Base-by-base conservation (phyloP, 768 basidiomycete genomes). In the Trametes punicea region DNA sequence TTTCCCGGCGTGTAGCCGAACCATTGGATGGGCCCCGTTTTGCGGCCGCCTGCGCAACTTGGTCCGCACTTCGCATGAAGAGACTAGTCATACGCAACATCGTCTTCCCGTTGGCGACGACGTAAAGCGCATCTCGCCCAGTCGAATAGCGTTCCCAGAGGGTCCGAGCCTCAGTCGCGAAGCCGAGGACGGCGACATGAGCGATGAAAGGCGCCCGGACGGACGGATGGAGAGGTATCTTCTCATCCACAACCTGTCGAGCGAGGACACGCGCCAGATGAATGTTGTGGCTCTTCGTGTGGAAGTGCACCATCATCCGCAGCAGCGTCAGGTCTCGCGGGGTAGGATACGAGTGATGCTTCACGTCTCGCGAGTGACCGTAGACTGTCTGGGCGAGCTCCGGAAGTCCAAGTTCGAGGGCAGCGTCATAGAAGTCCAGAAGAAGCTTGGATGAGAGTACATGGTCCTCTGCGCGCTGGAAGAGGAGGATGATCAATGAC, bases 141-240 rank as follows among this genome's bases (percentile, higher is more conserved):
- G 59, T 63, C 1, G 79, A 69, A 64, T 80, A 84, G 57, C 75
- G 74, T 60, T 81, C 78, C 83, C 84, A 89, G 16, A 89, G 74
- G 7, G 65, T 61, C 18, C 83, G 74, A 20, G 85, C 80, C 15
- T 76, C 65, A 5, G 59, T 66, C 4, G 76, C 75, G 42, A 81
- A 77, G 7, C 85, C 83, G 21, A 70, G 65, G 23, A 67, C 61
- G 1, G 84, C 85, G 6, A 70, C 59, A 16, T 74, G 57, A 0
- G 73, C 62, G 54, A 89, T 78, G 58, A 88, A 78, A 6, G 64
- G 65, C 3, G 77, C 74, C n/a, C 83, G 79, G 56, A 70, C 70
- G 30, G 73, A 64, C 3, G 73, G 60, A 2, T 78, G 76, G 40
- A 89, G 65, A 2, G 67, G 64, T 10, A 77, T 68, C 40, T 72